Base-by-base conservation (phyloP, 2,329 filamentous ascomycete genomes). In the Chaetomium strumarium region DNA sequence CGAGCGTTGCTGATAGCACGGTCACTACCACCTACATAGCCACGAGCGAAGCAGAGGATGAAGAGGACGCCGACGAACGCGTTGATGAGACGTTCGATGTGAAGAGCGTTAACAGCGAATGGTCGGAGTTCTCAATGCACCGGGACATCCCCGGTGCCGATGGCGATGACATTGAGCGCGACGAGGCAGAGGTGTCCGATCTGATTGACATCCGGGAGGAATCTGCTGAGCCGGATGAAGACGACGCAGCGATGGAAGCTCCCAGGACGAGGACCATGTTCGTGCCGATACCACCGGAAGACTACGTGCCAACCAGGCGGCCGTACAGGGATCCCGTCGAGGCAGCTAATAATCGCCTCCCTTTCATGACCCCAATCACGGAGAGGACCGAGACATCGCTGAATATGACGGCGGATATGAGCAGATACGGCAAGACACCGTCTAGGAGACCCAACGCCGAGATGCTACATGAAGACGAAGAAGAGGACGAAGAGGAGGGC, bases 301-400 rank as follows among this genome's bases (percentile, higher is more conserved):
- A 95, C 67, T 95, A 90, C 67, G 83, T 91, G 60, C 82, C 88
- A 41, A 86, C 89, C 16, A 86, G 80, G 52, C 80, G 85, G 44
- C 87, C 88, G 53, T 96, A 86, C 76, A 84, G 90, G 65, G 88
- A 96, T 68, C 82, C 89, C 64, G 79, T 74, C 34, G 80, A 90
- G 67, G 78, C 85, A 68, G 90, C 90, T 55, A 95, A 96, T 64
- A 96, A 91, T 69, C 85, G 91, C 50, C 76, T 97, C 10, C 93
- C 92, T 3, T 99, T 97, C 68, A 97, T 99, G 93, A 99, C 93
- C 0, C 93, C 93, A 1, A 99, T 99, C 60, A 92, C 93, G 1
- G 93, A 99, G 69, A 85, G 90, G 62, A 99, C 93, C 0, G 93
- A 99, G 69, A 87, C 85, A 11, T 96, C 91, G 0, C 72, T 97